Conservation (phyloP, 2,329 filamentous ascomycete genomes). For the Capronia americana region DNA sequence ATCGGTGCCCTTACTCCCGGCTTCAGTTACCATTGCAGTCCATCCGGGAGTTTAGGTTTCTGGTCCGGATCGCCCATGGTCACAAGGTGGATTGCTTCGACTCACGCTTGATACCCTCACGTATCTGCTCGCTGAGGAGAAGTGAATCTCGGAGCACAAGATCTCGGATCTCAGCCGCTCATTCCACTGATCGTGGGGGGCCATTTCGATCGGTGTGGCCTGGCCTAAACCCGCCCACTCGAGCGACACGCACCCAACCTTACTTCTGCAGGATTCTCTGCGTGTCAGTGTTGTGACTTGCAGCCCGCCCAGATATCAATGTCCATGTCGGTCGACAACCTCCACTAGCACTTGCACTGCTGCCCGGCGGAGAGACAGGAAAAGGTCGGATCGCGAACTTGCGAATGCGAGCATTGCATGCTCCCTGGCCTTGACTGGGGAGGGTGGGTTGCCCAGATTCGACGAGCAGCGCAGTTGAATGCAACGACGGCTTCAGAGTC, state of each 20-base stretch:
- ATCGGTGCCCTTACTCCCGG: background rate
- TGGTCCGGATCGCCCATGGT: background rate
- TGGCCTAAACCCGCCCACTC: background rate
- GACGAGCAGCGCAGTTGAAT: background rate
- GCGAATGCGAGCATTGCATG: background rate
- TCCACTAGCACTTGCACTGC: background rate
- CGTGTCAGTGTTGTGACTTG: background rate
- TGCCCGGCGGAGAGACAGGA: background rate
- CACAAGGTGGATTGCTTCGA: background rate
- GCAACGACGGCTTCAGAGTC: background rate
- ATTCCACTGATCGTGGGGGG: background rate
- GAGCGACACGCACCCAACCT: background rate
- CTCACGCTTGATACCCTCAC: background rate
- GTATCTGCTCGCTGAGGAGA: background rate
- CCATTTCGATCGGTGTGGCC: background rate
- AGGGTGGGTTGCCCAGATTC: background rate
- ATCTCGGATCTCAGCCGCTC: background rate
- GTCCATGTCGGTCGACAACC: background rate
- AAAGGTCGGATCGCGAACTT: background rate
- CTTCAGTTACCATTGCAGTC: background rate
- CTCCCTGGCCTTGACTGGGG: background rate
- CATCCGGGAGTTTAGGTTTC: background rate
- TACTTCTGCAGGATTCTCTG: background rate
- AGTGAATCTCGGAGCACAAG: background rate
- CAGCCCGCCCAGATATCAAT: background rate